A percentile compares a stretch with the other conserved stretches of the same genome.
phyloP scores from a whole-genome alignment of 2,329 filamentous ascomycete genomes.

The Trichoderma sp. region DNA sequence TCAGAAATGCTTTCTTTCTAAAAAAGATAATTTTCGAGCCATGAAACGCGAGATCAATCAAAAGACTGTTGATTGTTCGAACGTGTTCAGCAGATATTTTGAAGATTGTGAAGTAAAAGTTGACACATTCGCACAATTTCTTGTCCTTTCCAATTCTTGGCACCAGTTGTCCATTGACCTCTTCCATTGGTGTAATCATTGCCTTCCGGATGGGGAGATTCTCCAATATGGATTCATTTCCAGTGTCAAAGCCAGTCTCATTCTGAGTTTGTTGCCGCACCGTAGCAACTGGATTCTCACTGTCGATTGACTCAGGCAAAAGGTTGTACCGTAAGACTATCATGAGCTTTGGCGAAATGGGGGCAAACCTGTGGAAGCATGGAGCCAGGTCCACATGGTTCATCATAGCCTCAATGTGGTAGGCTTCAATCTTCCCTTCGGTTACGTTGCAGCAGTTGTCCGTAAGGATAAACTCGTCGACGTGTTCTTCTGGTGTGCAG shows the following conservation, averaged over 20 bases:
- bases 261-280: no score
- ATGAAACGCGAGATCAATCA: conserved; percentile 5
- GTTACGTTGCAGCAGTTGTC: not conserved
- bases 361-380: not conserved
- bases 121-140: not conserved
- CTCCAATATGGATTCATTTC: not conserved
- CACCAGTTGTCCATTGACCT: not conserved
- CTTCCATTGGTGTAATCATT: not conserved
- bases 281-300: not conserved
- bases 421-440: not conserved
- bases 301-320: not conserved
- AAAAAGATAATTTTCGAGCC: conserved; percentile 6
- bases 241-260: no score
- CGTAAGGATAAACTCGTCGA: not conserved
- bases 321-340: not conserved
- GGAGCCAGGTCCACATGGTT: not conserved
- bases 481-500: not conserved
- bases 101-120: not conserved
- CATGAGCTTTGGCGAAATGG: not conserved
- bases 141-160: not conserved
- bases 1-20: not conserved
- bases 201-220: not conserved
- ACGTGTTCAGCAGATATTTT: not conserved
- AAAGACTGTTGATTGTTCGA: not conserved
- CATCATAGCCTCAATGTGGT: not conserved